Base-by-base conservation (phyloP, 140 eudicot species). In the Bidens hawaiensis region DNA sequence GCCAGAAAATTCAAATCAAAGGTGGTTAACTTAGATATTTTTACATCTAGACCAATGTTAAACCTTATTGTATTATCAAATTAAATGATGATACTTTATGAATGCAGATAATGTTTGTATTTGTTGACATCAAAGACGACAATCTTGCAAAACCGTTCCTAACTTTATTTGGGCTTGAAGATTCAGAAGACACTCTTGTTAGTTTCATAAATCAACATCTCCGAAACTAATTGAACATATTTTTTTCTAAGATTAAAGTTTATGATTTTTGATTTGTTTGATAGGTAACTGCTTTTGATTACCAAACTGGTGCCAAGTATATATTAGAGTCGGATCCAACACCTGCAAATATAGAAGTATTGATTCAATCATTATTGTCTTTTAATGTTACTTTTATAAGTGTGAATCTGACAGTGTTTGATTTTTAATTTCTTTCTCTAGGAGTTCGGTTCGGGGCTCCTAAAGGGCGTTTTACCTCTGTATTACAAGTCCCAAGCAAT, bases 131-230 rank as follows among this genome's bases (percentile, higher is more conserved):
- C 56, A 61, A 47, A 68, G 96, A 84, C 18, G 96, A 87, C 19
- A 91, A 91, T 74, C 93, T 91, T 40, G 96, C 98, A 66, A 91
- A 91, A 64, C 96, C 98, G 6, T 91, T 91, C 77, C 43, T 91
- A 47, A 87, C 94, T 73, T 68, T 90, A 60, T 81, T 87, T 64
- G 98, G 96, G 54, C 84, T 82, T 23, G 98, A 90, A 78, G 96
- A 90, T 19, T 90, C 96, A 15, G 72, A 87, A 45, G 88, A 84
- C 45, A 76, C 86, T 4, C 87, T 78, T 71, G 98, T 90, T 67
- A 87, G 95, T 71, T 57, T 76, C 50, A 2, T 65, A 19, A 54
- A 56, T 73, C 12, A 55, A 56, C 46, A 55, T 45, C 51, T 65
- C 22, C 8, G 58, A 65, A 38, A 38, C 38, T 10, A 31, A 5